Conservation (phyloP, 179 eudicot species). For the Silene vulgaris region DNA sequence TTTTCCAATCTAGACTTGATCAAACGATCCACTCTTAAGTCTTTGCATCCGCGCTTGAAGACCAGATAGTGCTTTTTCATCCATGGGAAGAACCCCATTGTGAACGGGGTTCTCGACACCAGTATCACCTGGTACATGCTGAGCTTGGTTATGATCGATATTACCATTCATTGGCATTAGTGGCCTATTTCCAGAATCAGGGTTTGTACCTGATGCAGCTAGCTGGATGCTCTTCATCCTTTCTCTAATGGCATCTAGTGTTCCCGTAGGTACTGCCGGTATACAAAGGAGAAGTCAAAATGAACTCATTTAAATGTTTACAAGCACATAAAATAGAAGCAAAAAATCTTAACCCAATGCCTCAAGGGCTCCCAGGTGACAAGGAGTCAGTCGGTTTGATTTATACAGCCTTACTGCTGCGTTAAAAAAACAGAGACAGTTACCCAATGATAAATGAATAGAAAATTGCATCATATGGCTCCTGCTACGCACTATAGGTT, state of each 20-base stretch:
- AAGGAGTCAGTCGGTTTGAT: too few relatives aligned
- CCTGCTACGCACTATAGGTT: too few relatives aligned
- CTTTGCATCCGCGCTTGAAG: constrained; percentile 96
- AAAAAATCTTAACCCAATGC: too few relatives aligned
- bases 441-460: too few relatives aligned
- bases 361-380: too few relatives aligned
- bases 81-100: constrained; percentile 83
- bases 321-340: background rate
- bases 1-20: constrained; percentile 38
- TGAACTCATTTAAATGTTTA: background rate
- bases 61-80: constrained; percentile 86
- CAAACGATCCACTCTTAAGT: constrained; percentile 87
- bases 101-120: constrained; percentile 46
- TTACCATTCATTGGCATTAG: constrained; percentile 57
- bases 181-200: constrained; percentile 54
- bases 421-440: too few relatives aligned
- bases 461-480: too few relatives aligned
- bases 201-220: constrained; percentile 59
- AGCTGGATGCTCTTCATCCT: constrained; percentile 91
- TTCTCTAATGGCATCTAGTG: constrained; percentile 86
- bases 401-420: too few relatives aligned
- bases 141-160: constrained; percentile 35
- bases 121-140: constrained; percentile 34
- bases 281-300: background rate
- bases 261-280: constrained; percentile 57